Evolutionary conservation across 2,329 filamentous ascomycete species (phyloP), one percentile per base, ranked within the genome.

Genomic region (Metarhizium brunneum): DNA sequence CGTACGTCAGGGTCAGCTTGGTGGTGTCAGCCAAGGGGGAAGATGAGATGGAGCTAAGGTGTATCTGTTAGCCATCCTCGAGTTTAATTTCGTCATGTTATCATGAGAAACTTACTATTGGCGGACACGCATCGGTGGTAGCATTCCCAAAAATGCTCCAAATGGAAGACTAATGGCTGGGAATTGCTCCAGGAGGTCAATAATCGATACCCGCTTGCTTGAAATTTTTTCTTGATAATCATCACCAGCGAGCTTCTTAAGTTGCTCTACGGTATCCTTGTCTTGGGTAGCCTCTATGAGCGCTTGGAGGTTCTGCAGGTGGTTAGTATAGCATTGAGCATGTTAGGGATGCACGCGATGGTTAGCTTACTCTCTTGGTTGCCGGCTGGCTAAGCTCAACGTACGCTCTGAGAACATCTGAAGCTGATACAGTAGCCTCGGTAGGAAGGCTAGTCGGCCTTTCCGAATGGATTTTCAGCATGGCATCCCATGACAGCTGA

Each of bases 61-160:
- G 25, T 48, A 29, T 48, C 8, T 30, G 10, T 14, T 7, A 1
- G 1, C 18, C 58, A 63, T 43, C 62, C 52, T 35, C 50, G 45
- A 6, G 16, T 14, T n/a, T 16, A 35, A 14, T 20, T 16, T 35
- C 11, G 6, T 32, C 18, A 14, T 8, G 4, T 10, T 1, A 30
- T 11, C 6, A 47, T n/a, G 11, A 40, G 45, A 42, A 11, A 4
- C 69, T 61, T 61, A 73, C 68, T 91, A 91, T 67, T 89, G 85
- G n/a, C 87, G 80, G 43, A 88, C 78, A 32, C 87, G 83, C 84
- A 94, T 88, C 0, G 88, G 85, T 2, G 87, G 86, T 0, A 91
- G 78, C 76, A 90, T 85, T 38, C 78, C 76, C 7, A 94, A 75
- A 72, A 87, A 92, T 18, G 81, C 71, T 3, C 78, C 78, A 29